Evolutionary conservation across 345 rosid species (phyloP).

Genomic region (Salix koriyanagi): DNA sequence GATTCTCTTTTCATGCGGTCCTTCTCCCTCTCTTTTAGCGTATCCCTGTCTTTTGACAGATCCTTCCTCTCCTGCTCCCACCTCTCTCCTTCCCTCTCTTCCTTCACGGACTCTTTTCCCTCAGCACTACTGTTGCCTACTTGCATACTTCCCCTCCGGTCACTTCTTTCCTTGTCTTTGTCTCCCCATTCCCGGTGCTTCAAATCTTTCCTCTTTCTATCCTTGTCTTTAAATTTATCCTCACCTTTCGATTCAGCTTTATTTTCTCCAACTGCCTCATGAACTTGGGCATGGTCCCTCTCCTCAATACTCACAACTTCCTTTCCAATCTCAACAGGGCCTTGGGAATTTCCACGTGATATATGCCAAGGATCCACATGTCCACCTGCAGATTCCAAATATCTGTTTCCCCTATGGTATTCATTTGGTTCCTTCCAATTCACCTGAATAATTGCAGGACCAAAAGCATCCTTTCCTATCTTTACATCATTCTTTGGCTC

Average conservation of each 20-base stretch:
- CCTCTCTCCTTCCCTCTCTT: constrained; percentile 80
- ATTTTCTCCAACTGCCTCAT: constrained; percentile 85
- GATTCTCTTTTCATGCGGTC: constrained; percentile 62
- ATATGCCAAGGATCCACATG: constrained; percentile 62
- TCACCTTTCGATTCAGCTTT: constrained; percentile 76
- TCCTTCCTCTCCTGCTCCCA: constrained; percentile 90
- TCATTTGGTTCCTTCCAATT: constrained; percentile 91
- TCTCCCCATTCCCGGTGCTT: constrained; percentile 89
- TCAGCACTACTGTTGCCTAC: constrained; percentile 52
- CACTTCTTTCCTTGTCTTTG: constrained; percentile 84
- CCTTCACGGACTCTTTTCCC: constrained; percentile 60
- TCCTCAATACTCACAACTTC: constrained; percentile 58
- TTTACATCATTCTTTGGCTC: constrained; percentile 59
- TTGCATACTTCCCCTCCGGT: constrained; percentile 57
- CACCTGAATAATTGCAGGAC: constrained; percentile 39
- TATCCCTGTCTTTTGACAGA: constrained; percentile 62
- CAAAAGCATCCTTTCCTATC: constrained; percentile 60
- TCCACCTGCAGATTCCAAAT: constrained; percentile 52
- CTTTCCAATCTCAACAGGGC: constrained; percentile 49
- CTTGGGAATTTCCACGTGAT: constrained; percentile 54
- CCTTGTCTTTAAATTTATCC: constrained; percentile 85
- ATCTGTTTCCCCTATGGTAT: constrained; percentile 69
- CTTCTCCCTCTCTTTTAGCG: constrained; percentile 71
- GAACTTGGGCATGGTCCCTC: constrained; percentile 48
- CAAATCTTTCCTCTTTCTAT: constrained; percentile 77